A percentile compares a stretch with the other conserved stretches of the same genome.
These are phyloP conservation scores for Collybia nuda DNA, from an alignment of 768 basidiomycete species.

Conservation along the genomic window DNA sequence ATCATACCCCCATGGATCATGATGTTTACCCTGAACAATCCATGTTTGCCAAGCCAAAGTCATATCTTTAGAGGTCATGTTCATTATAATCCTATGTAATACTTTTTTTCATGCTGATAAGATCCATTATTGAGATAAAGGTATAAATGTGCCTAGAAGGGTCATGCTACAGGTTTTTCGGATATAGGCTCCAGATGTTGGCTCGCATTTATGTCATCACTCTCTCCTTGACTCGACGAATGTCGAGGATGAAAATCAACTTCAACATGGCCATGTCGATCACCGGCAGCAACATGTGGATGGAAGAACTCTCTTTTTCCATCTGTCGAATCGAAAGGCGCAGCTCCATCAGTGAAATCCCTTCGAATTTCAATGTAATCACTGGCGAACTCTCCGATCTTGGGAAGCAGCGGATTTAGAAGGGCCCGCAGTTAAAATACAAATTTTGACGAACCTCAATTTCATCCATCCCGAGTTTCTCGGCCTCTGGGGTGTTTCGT, in stretches of 20 bases:
- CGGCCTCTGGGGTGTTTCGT: conserved; percentile 52
- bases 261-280: conserved; percentile 39
- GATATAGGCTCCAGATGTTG: conserved; percentile 19
- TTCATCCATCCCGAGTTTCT: conserved; percentile 68
- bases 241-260: conserved; percentile 17
- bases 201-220: conserved; percentile 7
- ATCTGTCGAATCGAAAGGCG: conserved; percentile 32
- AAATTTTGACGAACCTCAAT: conserved; percentile 50
- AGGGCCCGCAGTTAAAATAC: background rate
- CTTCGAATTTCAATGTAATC: conserved; percentile 72
- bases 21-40: conserved; percentile 13
- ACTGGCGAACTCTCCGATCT: conserved; percentile 71
- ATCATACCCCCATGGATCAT: conserved; percentile 10
- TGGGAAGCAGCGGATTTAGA: background rate
- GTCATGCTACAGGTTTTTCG: conserved; percentile 21
- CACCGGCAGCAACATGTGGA: conserved; percentile 31
- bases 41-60: background rate
- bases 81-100: background rate
- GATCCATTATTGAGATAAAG: conserved; percentile 6
- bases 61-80: too few relatives aligned
- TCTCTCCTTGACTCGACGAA: conserved; percentile 4
- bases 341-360: conserved; percentile 57
- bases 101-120: conserved; percentile 5
- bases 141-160: conserved; percentile 12
- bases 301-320: conserved; percentile 18